Evolutionary conservation across 164 flowering plant species (phyloP).

Genomic region (Macadamia tetraphylla): DNA sequence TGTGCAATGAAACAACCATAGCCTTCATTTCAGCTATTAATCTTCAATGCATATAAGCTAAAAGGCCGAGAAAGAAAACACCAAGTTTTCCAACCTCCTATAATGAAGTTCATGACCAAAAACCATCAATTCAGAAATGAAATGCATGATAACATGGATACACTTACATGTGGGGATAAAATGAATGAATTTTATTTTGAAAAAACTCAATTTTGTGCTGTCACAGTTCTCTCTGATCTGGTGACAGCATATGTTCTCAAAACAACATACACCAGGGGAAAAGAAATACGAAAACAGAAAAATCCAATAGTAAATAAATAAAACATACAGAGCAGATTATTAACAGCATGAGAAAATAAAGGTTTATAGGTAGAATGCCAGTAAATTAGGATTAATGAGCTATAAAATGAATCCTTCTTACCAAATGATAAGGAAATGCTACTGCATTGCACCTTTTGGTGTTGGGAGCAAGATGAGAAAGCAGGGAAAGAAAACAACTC

Average conservation of each 20-base stretch:
- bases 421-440: not conserved
- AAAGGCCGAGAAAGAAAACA: not conserved
- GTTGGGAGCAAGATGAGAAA: not conserved
- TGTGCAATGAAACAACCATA: no score
- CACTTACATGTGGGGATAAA: not conserved
- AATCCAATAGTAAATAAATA: not conserved
- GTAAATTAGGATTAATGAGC: not conserved
- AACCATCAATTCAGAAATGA: not conserved
- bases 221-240: not conserved
- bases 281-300: not conserved
- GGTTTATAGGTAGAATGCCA: no score
- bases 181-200: no score
- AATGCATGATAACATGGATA: no score
- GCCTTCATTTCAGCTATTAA: no score
- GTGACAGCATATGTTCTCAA: not conserved
- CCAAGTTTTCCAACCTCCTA: no score
- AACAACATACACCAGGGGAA: not conserved
- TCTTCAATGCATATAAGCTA: not conserved
- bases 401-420: not conserved
- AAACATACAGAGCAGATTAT: not conserved
- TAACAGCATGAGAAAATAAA: no score
- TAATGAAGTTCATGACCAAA: not conserved
- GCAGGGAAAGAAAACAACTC: not conserved
- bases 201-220: not conserved
- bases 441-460: not conserved